A percentile compares a stretch with the other conserved stretches of the same genome.
Evolutionary conservation across 1,139 yeast genomes (phyloP).

Genomic region (Sugiyamaella castrensis): DNA sequence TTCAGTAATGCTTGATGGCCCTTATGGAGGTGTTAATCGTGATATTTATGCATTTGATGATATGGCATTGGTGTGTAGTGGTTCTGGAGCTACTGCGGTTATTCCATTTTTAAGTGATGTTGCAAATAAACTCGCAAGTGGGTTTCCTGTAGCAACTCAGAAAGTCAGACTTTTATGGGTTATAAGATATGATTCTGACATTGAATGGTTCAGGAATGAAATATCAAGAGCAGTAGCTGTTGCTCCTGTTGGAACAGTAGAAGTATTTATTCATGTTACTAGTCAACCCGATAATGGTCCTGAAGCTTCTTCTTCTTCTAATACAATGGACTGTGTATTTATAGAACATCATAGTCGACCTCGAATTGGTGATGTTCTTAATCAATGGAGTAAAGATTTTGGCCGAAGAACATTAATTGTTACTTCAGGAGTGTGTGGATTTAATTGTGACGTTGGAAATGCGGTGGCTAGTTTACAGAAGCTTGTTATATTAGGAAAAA

Average conservation of each 20-base stretch:
- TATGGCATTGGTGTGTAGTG: slow-evolving; percentile 39
- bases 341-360: slow-evolving; percentile 40
- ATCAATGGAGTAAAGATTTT: slow-evolving; percentile 26
- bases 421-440: slow-evolving; percentile 50
- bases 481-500: slow-evolving; percentile 25
- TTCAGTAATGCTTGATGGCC: slow-evolving; percentile 54
- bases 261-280: slow-evolving; percentile 12
- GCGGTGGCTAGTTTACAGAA: slow-evolving; percentile 44
- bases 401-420: slow-evolving; percentile 47
- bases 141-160: slow-evolving; percentile 22
- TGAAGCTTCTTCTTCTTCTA: background rate
- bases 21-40: slow-evolving; percentile 59
- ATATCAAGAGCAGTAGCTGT: slow-evolving; percentile 26
- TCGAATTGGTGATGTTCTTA: slow-evolving; percentile 26
- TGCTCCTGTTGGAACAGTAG: slow-evolving; percentile 10
- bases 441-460: slow-evolving; percentile 46
- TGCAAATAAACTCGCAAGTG: slow-evolving; percentile 5
- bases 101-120: slow-evolving; percentile 44
- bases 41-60: slow-evolving; percentile 51
- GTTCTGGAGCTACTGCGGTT: slow-evolving; percentile 58
- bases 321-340: background rate
- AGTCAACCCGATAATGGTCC: background rate
- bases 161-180: slow-evolving; percentile 51
- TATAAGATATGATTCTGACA: slow-evolving; percentile 39
- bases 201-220: slow-evolving; percentile 50